Evolutionary conservation across 768 basidiomycete genomes (phyloP), one percentile per base, ranked within the genome.

Genomic region (Podaxis sp.): DNA sequence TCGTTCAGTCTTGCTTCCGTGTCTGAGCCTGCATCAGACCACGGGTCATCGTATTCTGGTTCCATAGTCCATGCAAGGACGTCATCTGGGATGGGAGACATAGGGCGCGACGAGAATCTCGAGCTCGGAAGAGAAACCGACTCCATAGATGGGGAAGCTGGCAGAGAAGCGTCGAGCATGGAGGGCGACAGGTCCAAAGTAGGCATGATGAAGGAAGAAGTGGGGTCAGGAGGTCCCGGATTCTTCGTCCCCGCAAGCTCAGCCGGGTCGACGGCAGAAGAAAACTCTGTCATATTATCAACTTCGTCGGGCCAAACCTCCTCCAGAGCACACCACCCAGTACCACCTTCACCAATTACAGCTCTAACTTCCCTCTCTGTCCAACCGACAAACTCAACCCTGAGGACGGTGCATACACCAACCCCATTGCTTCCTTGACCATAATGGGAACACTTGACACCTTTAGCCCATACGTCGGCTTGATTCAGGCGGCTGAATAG

Each of bases 361-460:
- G 81, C 73, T 47, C 88, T 77, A 7, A 93, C 90, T 52, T 85
- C 82, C 11, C 77, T 75, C 66, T 82, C 82, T 3, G 83, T 81
- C 90, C 92, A 94, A 2, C 92, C 93, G 17, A 76, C 75, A 68
- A 95, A 91, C 37, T 85, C 82, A 52, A 95, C 80, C 56, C 83
- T 85, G 12, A 93, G 77, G 33, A 89, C 68, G 17, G 85, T 88
- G 66, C 88, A 89, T 4, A 86, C 81, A 15, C 83, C 88, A 49
- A 81, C 80, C 1, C 61, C 66, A 13, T 67, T 70, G 33, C 6
- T 22, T 15, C 55, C 71, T 8, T 79, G 71, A 24, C 67, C 53
- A 70, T 85, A 89, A 9, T 88, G 84, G 60, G 86, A 83, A 66
- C 84, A 88, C 64, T 77, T 73, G 51, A 81, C 82, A 59, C 83